phyloP scores from a whole-genome alignment of 371 early-diverging fungal genomes.

The Haplosporangium sp. region DNA sequence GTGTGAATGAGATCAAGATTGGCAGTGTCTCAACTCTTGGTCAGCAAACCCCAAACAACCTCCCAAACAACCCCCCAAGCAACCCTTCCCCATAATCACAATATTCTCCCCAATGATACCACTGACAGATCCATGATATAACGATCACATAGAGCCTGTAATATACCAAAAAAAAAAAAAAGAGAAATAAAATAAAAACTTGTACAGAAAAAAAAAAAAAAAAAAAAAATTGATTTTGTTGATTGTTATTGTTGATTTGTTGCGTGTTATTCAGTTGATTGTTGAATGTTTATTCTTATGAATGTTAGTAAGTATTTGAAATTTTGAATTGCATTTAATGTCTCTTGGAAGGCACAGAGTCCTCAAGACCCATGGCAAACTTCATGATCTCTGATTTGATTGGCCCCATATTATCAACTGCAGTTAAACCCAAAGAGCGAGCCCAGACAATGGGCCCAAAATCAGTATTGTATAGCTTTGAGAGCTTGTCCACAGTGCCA shows the following conservation, averaged over 20 bases:
- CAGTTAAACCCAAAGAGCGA: constrained; percentile 76
- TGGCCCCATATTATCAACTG: constrained; percentile 68
- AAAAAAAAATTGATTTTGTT: too few species aligned
- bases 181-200: background rate
- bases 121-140: background rate
- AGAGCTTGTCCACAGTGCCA: constrained; percentile 84
- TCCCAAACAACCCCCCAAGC: background rate
- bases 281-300: background rate
- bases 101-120: background rate
- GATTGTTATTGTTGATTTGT: too few species aligned
- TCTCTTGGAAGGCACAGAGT: constrained; percentile 11
- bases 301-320: background rate
- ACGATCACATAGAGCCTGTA: constrained; percentile 4
- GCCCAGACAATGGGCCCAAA: constrained; percentile 70
- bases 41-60: too few species aligned
- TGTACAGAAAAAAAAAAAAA: background rate
- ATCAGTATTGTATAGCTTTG: constrained; percentile 80
- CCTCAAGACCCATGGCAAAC: constrained; percentile 73
- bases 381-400: constrained; percentile 77
- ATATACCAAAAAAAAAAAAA: constrained; percentile 5
- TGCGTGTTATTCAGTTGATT: background rate
- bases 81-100: background rate
- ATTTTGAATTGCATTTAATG: background rate
- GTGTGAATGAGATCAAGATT: constrained; percentile 37
- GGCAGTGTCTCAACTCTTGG: constrained; percentile 48